phyloP scores from a whole-genome alignment of 2,329 filamentous ascomycete genomes.

The Myotisia sp. region DNA sequence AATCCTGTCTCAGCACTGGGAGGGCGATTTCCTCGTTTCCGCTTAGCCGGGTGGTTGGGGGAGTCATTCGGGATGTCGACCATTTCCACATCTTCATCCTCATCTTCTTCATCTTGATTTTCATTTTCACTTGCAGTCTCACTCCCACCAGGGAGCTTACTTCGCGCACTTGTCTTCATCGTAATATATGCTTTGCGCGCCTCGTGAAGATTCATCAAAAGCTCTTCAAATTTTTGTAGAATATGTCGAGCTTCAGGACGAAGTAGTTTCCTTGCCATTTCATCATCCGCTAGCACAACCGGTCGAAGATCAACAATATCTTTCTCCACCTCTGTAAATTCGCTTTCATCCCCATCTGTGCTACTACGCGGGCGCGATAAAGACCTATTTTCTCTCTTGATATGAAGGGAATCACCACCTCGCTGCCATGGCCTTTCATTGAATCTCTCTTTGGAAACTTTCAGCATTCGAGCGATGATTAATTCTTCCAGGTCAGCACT shows the following conservation, averaged over 20 bases:
- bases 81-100: too few species aligned
- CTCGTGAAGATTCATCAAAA: constrained; percentile 58
- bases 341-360: constrained; percentile 8
- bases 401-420: too few species aligned
- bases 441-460: constrained; percentile 54
- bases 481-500: constrained; percentile 55
- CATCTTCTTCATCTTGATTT: constrained; percentile 16
- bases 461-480: constrained; percentile 51
- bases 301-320: constrained; percentile 26
- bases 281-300: constrained; percentile 55
- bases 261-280: constrained; percentile 49
- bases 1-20: background rate
- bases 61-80: too few species aligned
- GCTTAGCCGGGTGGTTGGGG: background rate
- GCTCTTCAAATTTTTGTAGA: constrained; percentile 52
- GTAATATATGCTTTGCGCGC: constrained; percentile 40
- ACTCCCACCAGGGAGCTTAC: too few species aligned
- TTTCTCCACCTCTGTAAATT: constrained; percentile 11
- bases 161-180: background rate
- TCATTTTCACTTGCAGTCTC: constrained; percentile 19
- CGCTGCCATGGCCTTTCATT: constrained; percentile 24
- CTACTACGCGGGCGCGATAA: constrained; percentile 5
- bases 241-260: constrained; percentile 57
- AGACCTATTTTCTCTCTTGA: constrained; percentile 5
- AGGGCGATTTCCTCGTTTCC: background rate